Evolutionary conservation across 768 basidiomycete genomes (phyloP).

Genomic region (Exsudoporus frostii): DNA sequence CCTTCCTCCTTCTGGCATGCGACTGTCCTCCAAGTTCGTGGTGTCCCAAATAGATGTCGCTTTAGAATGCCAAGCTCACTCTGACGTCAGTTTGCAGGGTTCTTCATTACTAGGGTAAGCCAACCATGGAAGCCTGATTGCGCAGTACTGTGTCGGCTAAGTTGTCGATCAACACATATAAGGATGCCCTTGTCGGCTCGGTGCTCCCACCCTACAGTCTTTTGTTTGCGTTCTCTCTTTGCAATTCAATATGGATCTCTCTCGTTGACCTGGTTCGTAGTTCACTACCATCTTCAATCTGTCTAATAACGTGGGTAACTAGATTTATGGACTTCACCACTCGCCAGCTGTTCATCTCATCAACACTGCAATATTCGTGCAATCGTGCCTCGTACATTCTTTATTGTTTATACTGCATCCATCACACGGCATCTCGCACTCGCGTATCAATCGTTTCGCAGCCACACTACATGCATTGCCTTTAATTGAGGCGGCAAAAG

Average conservation of each 20-base stretch:
- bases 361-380: conserved; percentile 25
- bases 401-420: conserved; percentile 12
- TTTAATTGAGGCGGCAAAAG: conserved; percentile 18
- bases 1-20: conserved; percentile 30
- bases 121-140: background rate
- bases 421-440: conserved; percentile 1
- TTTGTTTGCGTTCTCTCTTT: conserved; percentile 20
- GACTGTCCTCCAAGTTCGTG: conserved; percentile 33
- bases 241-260: conserved; percentile 18
- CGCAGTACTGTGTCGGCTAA: background rate
- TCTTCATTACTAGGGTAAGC: conserved; percentile 29
- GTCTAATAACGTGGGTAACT: background rate
- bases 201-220: conserved; percentile 1
- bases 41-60: background rate
- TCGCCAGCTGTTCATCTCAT: conserved; percentile 18
- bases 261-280: conserved; percentile 25
- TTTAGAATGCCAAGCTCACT: conserved; percentile 1
- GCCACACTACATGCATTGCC: conserved; percentile 7
- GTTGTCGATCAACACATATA: background rate
- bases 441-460: conserved; percentile 4
- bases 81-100: conserved; percentile 30
- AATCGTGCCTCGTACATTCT: conserved; percentile 16
- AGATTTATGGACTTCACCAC: conserved; percentile 25
- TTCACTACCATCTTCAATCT: background rate
- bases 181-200: conserved; percentile 20